Conservation (phyloP, 129 eudicot species). For the Chrysanthemum lavandulifolium region DNA sequence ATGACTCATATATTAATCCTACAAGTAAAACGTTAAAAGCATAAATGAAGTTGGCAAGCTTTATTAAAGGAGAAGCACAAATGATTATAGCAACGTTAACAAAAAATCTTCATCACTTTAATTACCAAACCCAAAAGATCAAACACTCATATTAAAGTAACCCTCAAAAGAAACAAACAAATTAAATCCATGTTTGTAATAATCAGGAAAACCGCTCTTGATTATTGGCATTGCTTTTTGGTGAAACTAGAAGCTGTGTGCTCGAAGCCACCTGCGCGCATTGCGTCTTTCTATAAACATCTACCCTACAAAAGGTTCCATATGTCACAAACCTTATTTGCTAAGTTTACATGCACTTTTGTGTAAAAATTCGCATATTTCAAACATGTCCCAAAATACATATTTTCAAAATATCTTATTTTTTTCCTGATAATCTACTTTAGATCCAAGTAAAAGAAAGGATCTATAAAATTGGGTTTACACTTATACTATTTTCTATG, state of each 20-base stretch:
- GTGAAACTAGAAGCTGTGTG: neutral
- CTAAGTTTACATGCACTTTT: neutral
- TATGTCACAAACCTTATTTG: slow-evolving; percentile 3
- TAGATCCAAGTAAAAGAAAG: too few species aligned
- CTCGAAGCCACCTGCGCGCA: neutral
- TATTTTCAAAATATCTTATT: too few species aligned
- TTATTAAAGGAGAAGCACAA: neutral
- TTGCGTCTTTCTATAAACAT: neutral
- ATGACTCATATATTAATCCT: too few species aligned
- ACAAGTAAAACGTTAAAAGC: too few species aligned
- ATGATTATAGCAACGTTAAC: neutral
- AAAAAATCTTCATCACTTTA: too few species aligned
- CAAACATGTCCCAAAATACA: neutral
- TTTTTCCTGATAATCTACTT: too few species aligned
- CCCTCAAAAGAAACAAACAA: neutral
- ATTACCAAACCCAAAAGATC: too few species aligned
- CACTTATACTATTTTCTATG: too few species aligned
- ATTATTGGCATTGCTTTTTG: neutral
- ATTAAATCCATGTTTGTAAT: too few species aligned
- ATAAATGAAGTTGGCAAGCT: too few species aligned
- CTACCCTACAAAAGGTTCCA: neutral
- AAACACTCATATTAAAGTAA: neutral
- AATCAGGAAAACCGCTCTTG: neutral
- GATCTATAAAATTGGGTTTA: too few species aligned
- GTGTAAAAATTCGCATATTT: too few species aligned